Conservation (phyloP, 139 green algal genomes). For the Pycnococcus provasolii region DNA sequence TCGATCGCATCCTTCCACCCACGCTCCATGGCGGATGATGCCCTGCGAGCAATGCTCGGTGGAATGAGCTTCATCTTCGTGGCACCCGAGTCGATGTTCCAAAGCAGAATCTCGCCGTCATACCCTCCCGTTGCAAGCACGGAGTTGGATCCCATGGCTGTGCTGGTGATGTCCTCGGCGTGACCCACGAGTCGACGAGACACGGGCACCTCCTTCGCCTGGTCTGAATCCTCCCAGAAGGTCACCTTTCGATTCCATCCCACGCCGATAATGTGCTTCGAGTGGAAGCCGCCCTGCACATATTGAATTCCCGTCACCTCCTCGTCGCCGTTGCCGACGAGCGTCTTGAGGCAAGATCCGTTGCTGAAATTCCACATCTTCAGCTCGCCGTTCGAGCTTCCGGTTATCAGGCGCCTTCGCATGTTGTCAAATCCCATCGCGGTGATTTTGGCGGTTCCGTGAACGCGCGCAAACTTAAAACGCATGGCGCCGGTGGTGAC, state of each 20-base stretch:
- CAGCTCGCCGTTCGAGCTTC: slow-evolving; percentile 3
- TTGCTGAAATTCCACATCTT: slow-evolving; percentile 21
- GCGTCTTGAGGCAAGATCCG: slow-evolving; percentile 11
- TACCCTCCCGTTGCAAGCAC: slow-evolving; percentile 18
- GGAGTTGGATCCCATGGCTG: neutral
- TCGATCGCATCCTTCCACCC: neutral
- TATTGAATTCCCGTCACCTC: slow-evolving; percentile 13
- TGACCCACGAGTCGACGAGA: slow-evolving; percentile 8
- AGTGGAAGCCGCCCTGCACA: slow-evolving; percentile 10
- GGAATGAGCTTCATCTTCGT: slow-evolving; percentile 11
- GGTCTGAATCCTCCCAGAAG: slow-evolving; percentile 23
- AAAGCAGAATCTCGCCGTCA: slow-evolving; percentile 22
- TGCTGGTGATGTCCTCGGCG: slow-evolving; percentile 21
- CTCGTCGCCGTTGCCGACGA: neutral
- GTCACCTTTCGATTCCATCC: slow-evolving; percentile 16
- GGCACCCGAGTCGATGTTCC: slow-evolving; percentile 24
- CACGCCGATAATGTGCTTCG: slow-evolving; percentile 2
- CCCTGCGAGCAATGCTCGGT: neutral
- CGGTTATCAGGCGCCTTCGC: slow-evolving; percentile 15
- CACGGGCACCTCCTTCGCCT: neutral
- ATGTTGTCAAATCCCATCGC: slow-evolving; percentile 19
- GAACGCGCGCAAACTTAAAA: slow-evolving; percentile 8
- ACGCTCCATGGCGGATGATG: neutral
- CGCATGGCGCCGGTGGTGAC: slow-evolving; percentile 1
- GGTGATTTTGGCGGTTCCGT: slow-evolving; percentile 16